Percentiles rank a stretch among this genome's conserved stretches.
Evolutionary conservation across 2,329 filamentous ascomycete genomes (phyloP).

Genomic region (Aspergillus neoniger): DNA sequence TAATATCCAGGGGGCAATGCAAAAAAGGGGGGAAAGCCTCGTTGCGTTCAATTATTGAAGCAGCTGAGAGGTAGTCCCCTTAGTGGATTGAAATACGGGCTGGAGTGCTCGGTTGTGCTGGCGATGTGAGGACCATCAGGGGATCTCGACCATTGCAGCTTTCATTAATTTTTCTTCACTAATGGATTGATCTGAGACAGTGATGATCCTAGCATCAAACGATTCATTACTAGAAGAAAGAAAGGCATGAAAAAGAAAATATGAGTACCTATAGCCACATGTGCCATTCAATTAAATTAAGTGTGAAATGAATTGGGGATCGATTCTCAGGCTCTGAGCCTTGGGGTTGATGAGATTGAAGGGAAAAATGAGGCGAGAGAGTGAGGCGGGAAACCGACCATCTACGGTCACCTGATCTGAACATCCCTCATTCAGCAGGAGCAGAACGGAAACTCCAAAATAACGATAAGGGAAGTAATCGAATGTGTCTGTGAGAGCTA

Average conservation of each 20-base stretch:
- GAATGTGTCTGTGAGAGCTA: no score
- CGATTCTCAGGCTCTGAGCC: not conserved
- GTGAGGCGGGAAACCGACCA: conserved; percentile 5
- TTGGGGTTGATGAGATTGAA: not conserved
- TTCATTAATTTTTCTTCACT: not conserved
- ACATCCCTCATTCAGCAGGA: not conserved
- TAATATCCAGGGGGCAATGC: not conserved
- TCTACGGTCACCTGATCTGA: conserved; percentile 1
- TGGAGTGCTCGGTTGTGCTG: not conserved
- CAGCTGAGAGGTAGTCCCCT: not conserved
- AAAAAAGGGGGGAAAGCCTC: not conserved
- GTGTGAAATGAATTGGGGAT: not conserved
- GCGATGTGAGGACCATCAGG: not conserved
- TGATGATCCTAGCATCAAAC: not conserved
- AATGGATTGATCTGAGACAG: not conserved
- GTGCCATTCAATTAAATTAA: not conserved
- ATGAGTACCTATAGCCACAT: not conserved
- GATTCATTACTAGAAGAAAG: not conserved
- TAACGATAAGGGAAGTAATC: not conserved
- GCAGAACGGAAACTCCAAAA: not conserved
- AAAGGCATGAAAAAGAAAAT: not conserved
- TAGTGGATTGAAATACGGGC: not conserved
- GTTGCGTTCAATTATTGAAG: not conserved
- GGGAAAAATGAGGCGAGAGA: conserved; percentile 13
- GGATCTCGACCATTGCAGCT: not conserved